phyloP scores from a whole-genome alignment of 495 filamentous ascomycete genomes.

The Alectoria sarmentosa region DNA sequence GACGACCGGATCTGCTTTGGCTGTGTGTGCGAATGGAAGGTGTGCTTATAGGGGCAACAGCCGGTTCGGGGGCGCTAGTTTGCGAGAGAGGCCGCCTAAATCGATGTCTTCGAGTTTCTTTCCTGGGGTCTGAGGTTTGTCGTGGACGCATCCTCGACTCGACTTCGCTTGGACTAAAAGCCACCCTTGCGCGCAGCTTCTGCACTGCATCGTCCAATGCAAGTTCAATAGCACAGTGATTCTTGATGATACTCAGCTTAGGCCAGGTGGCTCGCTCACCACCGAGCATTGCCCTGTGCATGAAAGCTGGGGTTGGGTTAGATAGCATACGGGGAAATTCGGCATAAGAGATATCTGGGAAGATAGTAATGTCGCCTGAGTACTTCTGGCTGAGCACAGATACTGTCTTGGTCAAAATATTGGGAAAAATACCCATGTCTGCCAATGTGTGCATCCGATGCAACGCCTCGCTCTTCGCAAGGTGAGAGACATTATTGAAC shows the following conservation, averaged over 20 bases:
- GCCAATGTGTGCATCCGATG: conserved; percentile 75
- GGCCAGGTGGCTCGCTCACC: conserved; percentile 91
- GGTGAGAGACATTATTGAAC: conserved; percentile 60
- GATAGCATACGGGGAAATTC: conserved; percentile 71
- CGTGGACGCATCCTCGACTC: conserved; percentile 38
- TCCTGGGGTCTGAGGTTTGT: conserved; percentile 4
- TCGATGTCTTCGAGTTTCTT: conserved; percentile 11
- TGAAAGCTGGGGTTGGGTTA: conserved; percentile 89
- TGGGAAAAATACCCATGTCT: conserved; percentile 80
- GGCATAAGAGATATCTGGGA: conserved; percentile 67
- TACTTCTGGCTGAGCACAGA: conserved; percentile 86
- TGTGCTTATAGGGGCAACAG: conserved; percentile 8
- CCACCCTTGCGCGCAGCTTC: conserved; percentile 63
- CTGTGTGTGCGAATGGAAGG: conserved; percentile 10
- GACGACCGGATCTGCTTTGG: conserved; percentile 12
- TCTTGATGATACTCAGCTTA: conserved; percentile 70
- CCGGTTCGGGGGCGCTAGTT: conserved; percentile 20
- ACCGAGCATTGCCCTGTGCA: conserved; percentile 63
- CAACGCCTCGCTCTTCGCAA: conserved; percentile 74
- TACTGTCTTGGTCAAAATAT: conserved; percentile 65
- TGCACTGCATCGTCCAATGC: conserved; percentile 80
- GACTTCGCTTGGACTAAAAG: conserved; percentile 69
- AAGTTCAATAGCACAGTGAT: conserved; percentile 79
- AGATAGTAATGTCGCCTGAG: conserved; percentile 91
- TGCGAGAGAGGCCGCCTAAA: conserved; percentile 23